Conservation (phyloP, 495 filamentous ascomycete genomes). For the Margaritispora aquatica region DNA sequence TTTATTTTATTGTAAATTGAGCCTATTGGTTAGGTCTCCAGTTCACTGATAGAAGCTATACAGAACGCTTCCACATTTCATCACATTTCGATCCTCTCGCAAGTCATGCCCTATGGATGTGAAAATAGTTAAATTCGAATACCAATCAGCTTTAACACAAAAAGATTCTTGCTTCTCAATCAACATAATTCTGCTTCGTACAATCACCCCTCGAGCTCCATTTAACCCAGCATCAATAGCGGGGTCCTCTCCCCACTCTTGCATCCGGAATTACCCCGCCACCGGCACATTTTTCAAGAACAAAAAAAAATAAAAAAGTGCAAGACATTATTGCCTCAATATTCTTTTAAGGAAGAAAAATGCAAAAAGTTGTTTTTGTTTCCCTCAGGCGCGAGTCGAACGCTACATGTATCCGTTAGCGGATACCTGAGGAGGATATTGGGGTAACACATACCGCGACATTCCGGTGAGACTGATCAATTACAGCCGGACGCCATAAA, state of each 20-base stretch:
- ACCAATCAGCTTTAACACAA: neutral
- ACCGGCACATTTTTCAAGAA: neutral
- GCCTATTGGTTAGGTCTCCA: too few relatives aligned
- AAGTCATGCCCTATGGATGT: too few relatives aligned
- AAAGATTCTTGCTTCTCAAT: neutral
- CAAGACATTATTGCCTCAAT: neutral
- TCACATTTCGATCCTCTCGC: too few relatives aligned
- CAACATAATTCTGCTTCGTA: too few relatives aligned
- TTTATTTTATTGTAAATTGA: too few relatives aligned
- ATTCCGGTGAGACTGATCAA: conserved; percentile 12
- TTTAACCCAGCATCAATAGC: neutral
- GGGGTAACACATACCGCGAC: neutral
- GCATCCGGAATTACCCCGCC: neutral
- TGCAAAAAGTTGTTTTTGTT: neutral
- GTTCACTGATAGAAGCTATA: too few relatives aligned
- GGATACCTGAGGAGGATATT: neutral
- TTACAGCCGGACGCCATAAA: conserved; percentile 20
- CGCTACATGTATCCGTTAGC: neutral
- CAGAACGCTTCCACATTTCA: too few relatives aligned
- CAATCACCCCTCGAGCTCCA: too few relatives aligned
- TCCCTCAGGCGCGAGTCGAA: conserved; percentile 17
- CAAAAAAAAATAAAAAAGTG: neutral
- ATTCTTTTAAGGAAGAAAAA: neutral
- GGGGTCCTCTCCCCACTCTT: neutral
- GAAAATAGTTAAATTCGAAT: neutral